These are phyloP conservation scores for Hortiboletus campestris DNA, from an alignment of 768 basidiomycete species.

Conservation along the genomic window DNA sequence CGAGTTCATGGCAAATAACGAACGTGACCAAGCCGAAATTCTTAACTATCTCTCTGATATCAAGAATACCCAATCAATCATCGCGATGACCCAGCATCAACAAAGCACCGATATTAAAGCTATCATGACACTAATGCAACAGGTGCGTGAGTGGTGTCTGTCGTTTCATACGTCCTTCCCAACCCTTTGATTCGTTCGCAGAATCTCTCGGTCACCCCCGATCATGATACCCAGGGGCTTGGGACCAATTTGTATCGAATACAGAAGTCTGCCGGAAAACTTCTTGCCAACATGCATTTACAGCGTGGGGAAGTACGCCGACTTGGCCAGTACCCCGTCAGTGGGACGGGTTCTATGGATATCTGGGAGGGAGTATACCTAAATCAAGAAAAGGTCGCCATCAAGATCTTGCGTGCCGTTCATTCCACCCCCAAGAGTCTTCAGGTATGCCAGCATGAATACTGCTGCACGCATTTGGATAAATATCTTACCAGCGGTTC, in stretches of 20 bases:
- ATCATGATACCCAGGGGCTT: conserved; percentile 39
- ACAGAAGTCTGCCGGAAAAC: conserved; percentile 43
- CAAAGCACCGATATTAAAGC: conserved; percentile 36
- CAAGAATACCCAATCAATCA: conserved; percentile 38
- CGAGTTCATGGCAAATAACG: conserved; percentile 37
- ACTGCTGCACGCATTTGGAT: background rate
- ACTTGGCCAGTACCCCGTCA: conserved; percentile 48
- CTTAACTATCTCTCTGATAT: conserved; percentile 44
- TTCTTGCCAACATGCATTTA: conserved; percentile 52
- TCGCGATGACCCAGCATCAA: conserved; percentile 33
- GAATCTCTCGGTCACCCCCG: conserved; percentile 21
- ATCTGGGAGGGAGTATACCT: conserved; percentile 57
- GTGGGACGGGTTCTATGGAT: conserved; percentile 53
- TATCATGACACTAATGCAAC: conserved; percentile 52
- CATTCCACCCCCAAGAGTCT: conserved; percentile 45
- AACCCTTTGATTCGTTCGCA: conserved; percentile 18
- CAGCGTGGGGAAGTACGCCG: conserved; percentile 51
- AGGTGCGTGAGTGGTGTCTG: conserved; percentile 27
- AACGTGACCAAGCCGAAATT: conserved; percentile 45
- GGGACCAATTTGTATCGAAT: conserved; percentile 49
- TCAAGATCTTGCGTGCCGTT: conserved; percentile 55
- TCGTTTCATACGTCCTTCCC: background rate
- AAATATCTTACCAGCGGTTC: conserved; percentile 40
- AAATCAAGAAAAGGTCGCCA: conserved; percentile 51
- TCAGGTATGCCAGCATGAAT: conserved; percentile 32